phyloP scores from a whole-genome alignment of 345 rosid genomes.

The Sonneratia caseolaris region DNA sequence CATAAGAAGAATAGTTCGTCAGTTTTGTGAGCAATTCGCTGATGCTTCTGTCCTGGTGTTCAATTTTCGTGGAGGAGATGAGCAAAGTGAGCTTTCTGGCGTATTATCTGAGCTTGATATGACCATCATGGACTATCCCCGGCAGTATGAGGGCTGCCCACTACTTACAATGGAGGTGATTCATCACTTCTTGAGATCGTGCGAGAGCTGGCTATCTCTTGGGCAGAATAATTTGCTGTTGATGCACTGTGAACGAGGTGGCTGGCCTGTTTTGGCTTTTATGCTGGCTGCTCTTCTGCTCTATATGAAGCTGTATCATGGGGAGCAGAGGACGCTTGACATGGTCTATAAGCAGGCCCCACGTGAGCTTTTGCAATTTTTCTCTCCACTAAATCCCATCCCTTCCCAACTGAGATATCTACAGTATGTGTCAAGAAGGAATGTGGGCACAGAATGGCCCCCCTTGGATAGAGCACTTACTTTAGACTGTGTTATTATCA shows the following conservation, averaged over 20 bases:
- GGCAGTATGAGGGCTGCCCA: slow-evolving; percentile 86
- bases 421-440: slow-evolving; percentile 87
- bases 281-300: slow-evolving; percentile 75
- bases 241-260: slow-evolving; percentile 88
- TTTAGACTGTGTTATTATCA: slow-evolving; percentile 76
- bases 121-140: slow-evolving; percentile 96
- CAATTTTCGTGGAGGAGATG: slow-evolving; percentile 75
- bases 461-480: slow-evolving; percentile 82
- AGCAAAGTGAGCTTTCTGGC: slow-evolving; percentile 43
- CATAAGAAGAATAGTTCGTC: slow-evolving; percentile 52
- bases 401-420: slow-evolving; percentile 88
- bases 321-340: slow-evolving; percentile 79
- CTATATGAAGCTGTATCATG: slow-evolving; percentile 73
- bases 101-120: slow-evolving; percentile 59
- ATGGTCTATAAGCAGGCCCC: slow-evolving; percentile 93
- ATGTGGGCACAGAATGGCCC: slow-evolving; percentile 83
- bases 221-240: slow-evolving; percentile 64
- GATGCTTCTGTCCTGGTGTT: slow-evolving; percentile 78
- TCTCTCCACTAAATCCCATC: slow-evolving; percentile 70
- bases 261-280: slow-evolving; percentile 84
- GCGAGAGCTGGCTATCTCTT: slow-evolving; percentile 92
- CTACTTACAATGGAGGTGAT: slow-evolving; percentile 71
- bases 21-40: slow-evolving; percentile 61
- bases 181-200: slow-evolving; percentile 85
- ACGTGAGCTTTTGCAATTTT: slow-evolving; percentile 65